Conservation (phyloP, 495 filamentous ascomycete species). For the Neurospora sp. region DNA sequence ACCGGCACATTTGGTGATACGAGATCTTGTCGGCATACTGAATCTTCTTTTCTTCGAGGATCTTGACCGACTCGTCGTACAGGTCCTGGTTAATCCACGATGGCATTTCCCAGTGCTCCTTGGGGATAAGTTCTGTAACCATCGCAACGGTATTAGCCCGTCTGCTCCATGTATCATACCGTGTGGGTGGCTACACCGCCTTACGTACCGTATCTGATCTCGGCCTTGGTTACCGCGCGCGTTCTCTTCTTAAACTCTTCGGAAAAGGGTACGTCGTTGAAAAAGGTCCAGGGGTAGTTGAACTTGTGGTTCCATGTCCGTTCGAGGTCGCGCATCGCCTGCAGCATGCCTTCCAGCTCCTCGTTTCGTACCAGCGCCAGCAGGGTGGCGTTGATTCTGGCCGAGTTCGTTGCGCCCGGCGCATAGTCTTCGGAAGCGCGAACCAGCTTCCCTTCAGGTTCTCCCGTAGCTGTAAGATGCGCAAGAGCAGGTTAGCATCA, state of each 20-base stretch:
- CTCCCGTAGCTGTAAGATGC: conserved; percentile 53
- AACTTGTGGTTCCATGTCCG: conserved; percentile 97
- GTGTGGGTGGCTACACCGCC: not conserved
- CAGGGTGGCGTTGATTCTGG: conserved; percentile 85
- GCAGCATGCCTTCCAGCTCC: conserved; percentile 72
- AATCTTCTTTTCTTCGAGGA: conserved; percentile 73
- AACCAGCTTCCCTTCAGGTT: conserved; percentile 66
- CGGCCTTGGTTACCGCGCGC: conserved; percentile 68
- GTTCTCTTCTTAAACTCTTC: conserved; percentile 86
- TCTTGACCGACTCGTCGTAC: conserved; percentile 70
- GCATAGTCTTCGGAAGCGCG: conserved; percentile 63
- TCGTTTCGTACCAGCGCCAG: conserved; percentile 89
- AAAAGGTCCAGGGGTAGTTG: conserved; percentile 99
- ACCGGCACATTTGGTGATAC: conserved; percentile 99
- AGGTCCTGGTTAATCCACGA: conserved; percentile 85
- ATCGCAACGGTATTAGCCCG: conserved; percentile 7
- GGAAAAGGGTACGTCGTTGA: conserved; percentile 89
- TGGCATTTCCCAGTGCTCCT: conserved; percentile 89
- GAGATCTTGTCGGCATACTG: conserved; percentile 82
- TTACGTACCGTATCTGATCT: conserved; percentile 65
- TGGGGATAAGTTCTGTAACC: conserved; percentile 65
- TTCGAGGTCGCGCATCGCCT: conserved; percentile 84
- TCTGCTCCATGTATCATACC: not conserved
- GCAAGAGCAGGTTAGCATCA: conserved; percentile 4
- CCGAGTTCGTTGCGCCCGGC: conserved; percentile 59